Evolutionary conservation across 1,284 basidiomycete species (phyloP).

Genomic region (Mrakiaceae sp.): DNA sequence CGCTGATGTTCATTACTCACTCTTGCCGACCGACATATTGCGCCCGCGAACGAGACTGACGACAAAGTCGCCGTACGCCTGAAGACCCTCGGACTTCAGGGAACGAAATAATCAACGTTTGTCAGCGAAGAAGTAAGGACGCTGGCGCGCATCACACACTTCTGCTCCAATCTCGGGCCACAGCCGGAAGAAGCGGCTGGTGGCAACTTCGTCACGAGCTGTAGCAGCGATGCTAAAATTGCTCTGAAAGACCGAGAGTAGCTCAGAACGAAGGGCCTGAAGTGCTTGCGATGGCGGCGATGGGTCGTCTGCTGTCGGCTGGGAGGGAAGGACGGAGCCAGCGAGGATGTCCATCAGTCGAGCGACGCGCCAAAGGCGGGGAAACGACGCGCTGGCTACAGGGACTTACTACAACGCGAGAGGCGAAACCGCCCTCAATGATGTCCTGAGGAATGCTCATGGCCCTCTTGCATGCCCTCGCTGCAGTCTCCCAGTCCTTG

Average conservation of each 20-base stretch:
- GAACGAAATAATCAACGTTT: too few species aligned
- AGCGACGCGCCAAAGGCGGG: not conserved
- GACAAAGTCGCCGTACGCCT: conserved; percentile 86
- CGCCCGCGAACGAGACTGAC: conserved; percentile 74
- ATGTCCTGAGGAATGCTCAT: conserved; percentile 71
- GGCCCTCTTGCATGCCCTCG: conserved; percentile 76
- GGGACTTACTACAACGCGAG: conserved; percentile 62
- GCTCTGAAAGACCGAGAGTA: conserved; percentile 64
- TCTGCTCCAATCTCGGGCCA: conserved; percentile 79
- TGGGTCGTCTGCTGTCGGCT: conserved; percentile 84
- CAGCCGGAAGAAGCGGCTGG: conserved; percentile 89
- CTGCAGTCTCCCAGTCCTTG: conserved; percentile 91
- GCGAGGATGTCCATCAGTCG: not conserved
- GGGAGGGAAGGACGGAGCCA: conserved; percentile 12
- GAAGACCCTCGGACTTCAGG: conserved; percentile 81
- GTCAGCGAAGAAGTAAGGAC: too few species aligned
- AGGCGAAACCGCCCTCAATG: conserved; percentile 73
- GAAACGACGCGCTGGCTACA: not conserved
- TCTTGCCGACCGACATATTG: conserved; percentile 64
- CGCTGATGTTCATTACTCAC: conserved; percentile 37
- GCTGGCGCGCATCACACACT: conserved; percentile 5
- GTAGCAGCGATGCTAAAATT: conserved; percentile 70
- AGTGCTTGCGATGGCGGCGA: conserved; percentile 75
- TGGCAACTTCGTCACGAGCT: conserved; percentile 69
- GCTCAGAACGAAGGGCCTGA: conserved; percentile 55